phyloP scores from a whole-genome alignment of 2,329 filamentous ascomycete genomes.

The Epicoccum sorghinum region DNA sequence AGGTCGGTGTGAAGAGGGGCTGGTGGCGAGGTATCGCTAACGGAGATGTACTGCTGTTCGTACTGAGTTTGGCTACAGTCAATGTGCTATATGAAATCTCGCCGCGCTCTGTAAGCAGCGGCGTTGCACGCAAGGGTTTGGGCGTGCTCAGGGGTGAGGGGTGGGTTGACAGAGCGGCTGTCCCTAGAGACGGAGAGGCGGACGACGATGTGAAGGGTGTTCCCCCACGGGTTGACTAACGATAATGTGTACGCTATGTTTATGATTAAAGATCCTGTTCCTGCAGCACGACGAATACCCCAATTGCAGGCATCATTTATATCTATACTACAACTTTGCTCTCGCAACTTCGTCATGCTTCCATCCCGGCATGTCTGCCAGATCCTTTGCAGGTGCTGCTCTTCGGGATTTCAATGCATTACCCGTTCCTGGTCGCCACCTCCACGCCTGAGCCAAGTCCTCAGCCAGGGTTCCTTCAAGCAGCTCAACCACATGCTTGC shows the following conservation, averaged over 20 bases:
- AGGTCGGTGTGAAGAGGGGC: slow-evolving; percentile 87
- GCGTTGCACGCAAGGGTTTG: slow-evolving; percentile 71
- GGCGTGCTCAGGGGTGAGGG: slow-evolving; percentile 78
- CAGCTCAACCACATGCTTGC: slow-evolving; percentile 55
- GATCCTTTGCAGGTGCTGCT: slow-evolving; percentile 51
- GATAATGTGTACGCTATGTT: slow-evolving; percentile 1
- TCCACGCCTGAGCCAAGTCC: slow-evolving; percentile 52
- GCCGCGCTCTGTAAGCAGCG: slow-evolving; percentile 70
- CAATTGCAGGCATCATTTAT: neutral
- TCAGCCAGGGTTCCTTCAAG: slow-evolving; percentile 50
- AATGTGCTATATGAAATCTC: slow-evolving; percentile 78
- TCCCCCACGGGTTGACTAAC: slow-evolving; percentile 5
- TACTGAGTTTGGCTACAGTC: slow-evolving; percentile 76
- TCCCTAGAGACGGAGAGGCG: slow-evolving; percentile 16
- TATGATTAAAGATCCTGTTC: neutral
- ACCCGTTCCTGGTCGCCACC: slow-evolving; percentile 53
- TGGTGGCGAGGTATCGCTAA: slow-evolving; percentile 85
- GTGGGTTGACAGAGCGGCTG: slow-evolving; percentile 66
- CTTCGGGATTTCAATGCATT: slow-evolving; percentile 53
- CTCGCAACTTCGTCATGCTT: slow-evolving; percentile 26
- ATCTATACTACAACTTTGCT: neutral
- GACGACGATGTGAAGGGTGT: slow-evolving; percentile 14
- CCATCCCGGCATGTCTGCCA: slow-evolving; percentile 56
- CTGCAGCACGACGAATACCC: neutral
- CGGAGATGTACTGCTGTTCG: slow-evolving; percentile 85